Evolutionary conservation across 345 rosid species (phyloP).

Genomic region (Xanthoceras sorbifolium): DNA sequence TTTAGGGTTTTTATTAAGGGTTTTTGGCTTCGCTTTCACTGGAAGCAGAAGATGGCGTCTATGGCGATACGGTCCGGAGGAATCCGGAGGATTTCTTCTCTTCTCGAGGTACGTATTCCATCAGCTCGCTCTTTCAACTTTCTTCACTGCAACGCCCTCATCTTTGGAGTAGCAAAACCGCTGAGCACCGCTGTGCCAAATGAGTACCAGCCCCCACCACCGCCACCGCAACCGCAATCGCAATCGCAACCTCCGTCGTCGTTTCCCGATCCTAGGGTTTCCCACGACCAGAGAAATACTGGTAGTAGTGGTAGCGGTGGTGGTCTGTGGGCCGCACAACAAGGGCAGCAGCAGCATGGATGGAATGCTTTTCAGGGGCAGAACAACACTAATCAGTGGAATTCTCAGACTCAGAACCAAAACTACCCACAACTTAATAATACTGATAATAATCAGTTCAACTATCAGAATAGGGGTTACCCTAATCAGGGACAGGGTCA

Average conservation of each 20-base stretch:
- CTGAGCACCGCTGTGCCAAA: constrained; percentile 45
- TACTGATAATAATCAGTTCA: constrained; percentile 23
- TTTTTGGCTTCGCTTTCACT: constrained; percentile 13
- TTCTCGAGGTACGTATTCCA: constrained; percentile 35
- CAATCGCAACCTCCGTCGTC: constrained; percentile 24
- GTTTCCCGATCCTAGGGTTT: constrained; percentile 38
- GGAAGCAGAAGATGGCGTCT: constrained; percentile 38
- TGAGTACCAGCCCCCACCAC: constrained; percentile 35
- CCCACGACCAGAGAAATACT: constrained; percentile 24
- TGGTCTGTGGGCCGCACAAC: constrained; percentile 37
- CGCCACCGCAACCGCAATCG: constrained; percentile 29
- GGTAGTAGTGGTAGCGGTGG: neutral
- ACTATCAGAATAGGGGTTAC: constrained; percentile 24
- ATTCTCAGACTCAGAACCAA: constrained; percentile 14
- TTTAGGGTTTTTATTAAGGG: constrained; percentile 30
- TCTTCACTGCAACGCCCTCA: constrained; percentile 4
- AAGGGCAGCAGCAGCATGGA: constrained; percentile 18
- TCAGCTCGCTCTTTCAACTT: constrained; percentile 20
- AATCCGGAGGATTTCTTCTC: constrained; percentile 29
- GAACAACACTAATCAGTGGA: constrained; percentile 14
- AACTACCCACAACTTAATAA: constrained; percentile 27
- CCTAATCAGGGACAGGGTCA: constrained; percentile 29
- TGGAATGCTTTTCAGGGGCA: constrained; percentile 31
- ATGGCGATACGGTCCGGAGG: constrained; percentile 44
- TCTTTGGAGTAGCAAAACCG: constrained; percentile 27